A percentile compares a stretch with the other conserved stretches of the same genome.
Evolutionary conservation across 2,329 filamentous ascomycete species (phyloP).

Genomic region (Cercospora citrullina): DNA sequence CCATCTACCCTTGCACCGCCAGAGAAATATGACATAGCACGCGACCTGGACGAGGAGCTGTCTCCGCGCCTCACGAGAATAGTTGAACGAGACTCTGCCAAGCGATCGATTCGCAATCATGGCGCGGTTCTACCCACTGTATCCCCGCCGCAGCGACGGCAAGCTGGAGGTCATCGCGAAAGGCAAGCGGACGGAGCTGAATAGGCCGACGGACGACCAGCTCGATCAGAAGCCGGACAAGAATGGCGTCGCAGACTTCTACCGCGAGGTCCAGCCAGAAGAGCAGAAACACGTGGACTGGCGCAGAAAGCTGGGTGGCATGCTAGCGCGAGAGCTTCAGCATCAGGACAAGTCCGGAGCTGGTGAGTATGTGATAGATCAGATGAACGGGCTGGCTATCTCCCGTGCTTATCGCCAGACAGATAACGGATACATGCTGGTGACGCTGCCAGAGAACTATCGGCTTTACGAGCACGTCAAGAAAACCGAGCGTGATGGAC

Average conservation of each 20-base stretch:
- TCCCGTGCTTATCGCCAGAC: slow-evolving; percentile 8
- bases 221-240: slow-evolving; percentile 54
- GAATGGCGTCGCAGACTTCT: slow-evolving; percentile 57
- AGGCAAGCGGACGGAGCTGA: slow-evolving; percentile 52
- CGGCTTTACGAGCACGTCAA: slow-evolving; percentile 60
- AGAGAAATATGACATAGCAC: slow-evolving; percentile 2
- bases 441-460: slow-evolving; percentile 57
- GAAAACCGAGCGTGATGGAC: slow-evolving; percentile 48
- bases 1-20: not conserved
- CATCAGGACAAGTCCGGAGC: slow-evolving; percentile 25
- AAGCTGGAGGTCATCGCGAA: slow-evolving; percentile 52
- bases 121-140: slow-evolving; percentile 51
- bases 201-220: slow-evolving; percentile 54
- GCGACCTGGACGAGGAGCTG: not conserved
- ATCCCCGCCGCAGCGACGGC: slow-evolving; percentile 52
- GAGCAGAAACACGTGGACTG: slow-evolving; percentile 59
- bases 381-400: not conserved
- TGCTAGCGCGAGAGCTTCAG: slow-evolving; percentile 55
- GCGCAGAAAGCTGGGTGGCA: slow-evolving; percentile 60
- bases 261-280: slow-evolving; percentile 52
- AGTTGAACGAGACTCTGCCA: not conserved
- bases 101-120: slow-evolving; percentile 30
- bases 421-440: slow-evolving; percentile 53
- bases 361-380: slow-evolving; percentile 20
- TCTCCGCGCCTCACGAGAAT: not conserved